phyloP scores from a whole-genome alignment of 164 flowering plant species.

The Buxus sempervirens region DNA sequence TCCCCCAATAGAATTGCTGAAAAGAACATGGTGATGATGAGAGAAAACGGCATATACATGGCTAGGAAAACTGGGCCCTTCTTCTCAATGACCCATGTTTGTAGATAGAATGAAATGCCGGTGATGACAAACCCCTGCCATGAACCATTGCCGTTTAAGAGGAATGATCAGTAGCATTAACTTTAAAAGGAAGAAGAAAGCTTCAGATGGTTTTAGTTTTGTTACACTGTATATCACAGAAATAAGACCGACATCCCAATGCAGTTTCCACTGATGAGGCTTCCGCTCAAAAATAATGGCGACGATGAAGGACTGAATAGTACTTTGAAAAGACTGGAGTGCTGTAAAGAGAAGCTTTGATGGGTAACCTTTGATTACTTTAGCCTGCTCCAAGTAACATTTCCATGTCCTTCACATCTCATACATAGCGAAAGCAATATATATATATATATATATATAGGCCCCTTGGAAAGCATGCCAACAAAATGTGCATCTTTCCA shows the following conservation, averaged over 20 bases:
- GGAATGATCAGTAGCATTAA: background rate
- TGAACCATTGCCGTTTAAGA: background rate
- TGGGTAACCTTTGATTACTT: constrained; percentile 46
- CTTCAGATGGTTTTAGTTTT: background rate
- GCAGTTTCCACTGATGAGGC: constrained; percentile 43
- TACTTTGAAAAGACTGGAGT: constrained; percentile 50
- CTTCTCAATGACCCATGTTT: constrained; percentile 77
- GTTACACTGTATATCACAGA: constrained; percentile 51
- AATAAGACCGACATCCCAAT: constrained; percentile 45
- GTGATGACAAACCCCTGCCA: constrained; percentile 71
- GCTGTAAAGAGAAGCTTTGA: constrained; percentile 55
- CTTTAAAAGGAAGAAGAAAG: background rate
- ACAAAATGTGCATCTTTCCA: too few species aligned
- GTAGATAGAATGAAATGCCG: constrained; percentile 58
- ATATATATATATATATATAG: too few species aligned
- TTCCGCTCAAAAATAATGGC: constrained; percentile 54
- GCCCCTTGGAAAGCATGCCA: too few species aligned
- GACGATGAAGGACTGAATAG: constrained; percentile 50
- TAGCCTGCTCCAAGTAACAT: constrained; percentile 25
- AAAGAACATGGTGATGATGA: constrained; percentile 47
- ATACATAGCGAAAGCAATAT: too few species aligned
- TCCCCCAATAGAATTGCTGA: constrained; percentile 61
- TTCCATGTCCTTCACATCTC: background rate
- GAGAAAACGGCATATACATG: constrained; percentile 54
- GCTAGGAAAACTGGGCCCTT: constrained; percentile 78